Evolutionary conservation across 768 basidiomycete genomes (phyloP), one percentile per base, ranked within the genome.

Genomic region (Pisolithus marmoratus): DNA sequence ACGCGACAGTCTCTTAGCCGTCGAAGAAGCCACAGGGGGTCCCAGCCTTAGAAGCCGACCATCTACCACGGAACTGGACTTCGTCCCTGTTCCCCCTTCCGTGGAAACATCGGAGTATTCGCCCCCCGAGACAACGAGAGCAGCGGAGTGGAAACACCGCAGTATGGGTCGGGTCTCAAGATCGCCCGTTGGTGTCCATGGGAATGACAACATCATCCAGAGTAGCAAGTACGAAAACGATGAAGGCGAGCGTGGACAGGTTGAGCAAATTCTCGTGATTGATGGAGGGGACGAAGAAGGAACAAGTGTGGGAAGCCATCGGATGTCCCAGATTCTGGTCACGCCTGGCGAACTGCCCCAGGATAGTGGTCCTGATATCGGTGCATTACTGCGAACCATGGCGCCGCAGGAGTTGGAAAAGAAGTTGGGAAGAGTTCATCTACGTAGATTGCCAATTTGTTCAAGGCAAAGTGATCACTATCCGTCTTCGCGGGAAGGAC

Each of bases 101-200:
- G 60, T 51, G 3, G 56, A 51, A 9, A 53, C 46, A 2, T 56
- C 55, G 0, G 63, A 67, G 24, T 69, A 67, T 55, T 54, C 37
- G 19, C 67, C 66, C 2, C 65, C 65, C 1, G 56, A 58, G 54
- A 67, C 59, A 34, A 67, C 61, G 37, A 57, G 56, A 36, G 63
- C 65, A 17, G 63, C 65, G 23, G 40, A 52, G 44, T 67, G 63
- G 58, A 69, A 59, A 27, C 59, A 54, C 12, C 53, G 31, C 15
- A 47, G 27, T 17, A 26, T 27, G 43, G 43, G 43, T 4, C 14
- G 41, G n/a, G 14, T n/a, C 5, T 27, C 26, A 45, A 5, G 22
- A 26, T 11, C 43, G 14, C 23, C 26, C 8, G 5, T 45, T 8
- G n/a, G 5, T 8, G 8, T 19, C 19, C 19, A 20, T 34, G 12